These are phyloP conservation scores for Akebia trifoliata DNA, from an alignment of 164 flowering plant species.

Conservation along the genomic window DNA sequence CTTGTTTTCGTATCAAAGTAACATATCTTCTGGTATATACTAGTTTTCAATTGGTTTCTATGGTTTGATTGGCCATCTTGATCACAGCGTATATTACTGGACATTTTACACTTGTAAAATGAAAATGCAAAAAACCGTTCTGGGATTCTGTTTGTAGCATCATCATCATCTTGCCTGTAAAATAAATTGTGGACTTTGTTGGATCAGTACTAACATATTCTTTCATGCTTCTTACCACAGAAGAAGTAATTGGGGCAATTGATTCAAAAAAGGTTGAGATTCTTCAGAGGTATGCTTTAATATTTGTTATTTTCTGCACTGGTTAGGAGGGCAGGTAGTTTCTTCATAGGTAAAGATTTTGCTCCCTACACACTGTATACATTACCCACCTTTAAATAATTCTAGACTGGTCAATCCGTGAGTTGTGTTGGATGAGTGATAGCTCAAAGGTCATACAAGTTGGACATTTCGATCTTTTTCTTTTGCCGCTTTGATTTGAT, in stretches of 20 bases:
- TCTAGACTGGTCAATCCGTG: background rate
- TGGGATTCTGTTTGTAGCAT: too few species aligned
- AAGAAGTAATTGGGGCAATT: conserved; percentile 72
- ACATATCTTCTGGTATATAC: too few species aligned
- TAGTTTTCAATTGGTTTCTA: background rate
- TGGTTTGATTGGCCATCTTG: background rate
- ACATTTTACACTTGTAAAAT: too few species aligned
- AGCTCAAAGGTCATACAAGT: background rate
- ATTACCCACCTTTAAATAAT: background rate
- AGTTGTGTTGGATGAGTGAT: background rate
- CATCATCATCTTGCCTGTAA: background rate
- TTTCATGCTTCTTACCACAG: conserved; percentile 33
- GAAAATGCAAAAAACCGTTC: too few species aligned
- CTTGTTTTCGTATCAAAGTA: too few species aligned
- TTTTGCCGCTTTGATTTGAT: too few species aligned
- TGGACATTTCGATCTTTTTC: background rate
- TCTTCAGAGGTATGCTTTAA: conserved; percentile 59
- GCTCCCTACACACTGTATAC: background rate
- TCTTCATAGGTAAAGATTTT: background rate
- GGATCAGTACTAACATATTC: background rate
- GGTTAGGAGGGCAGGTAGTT: background rate
- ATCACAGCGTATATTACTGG: too few species aligned
- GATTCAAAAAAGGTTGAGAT: conserved; percentile 83
- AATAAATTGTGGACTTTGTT: conserved; percentile 6
- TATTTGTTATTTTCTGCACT: background rate